Base-by-base conservation (phyloP, 345 rosid species). In the Hibiscus tridactylites region DNA sequence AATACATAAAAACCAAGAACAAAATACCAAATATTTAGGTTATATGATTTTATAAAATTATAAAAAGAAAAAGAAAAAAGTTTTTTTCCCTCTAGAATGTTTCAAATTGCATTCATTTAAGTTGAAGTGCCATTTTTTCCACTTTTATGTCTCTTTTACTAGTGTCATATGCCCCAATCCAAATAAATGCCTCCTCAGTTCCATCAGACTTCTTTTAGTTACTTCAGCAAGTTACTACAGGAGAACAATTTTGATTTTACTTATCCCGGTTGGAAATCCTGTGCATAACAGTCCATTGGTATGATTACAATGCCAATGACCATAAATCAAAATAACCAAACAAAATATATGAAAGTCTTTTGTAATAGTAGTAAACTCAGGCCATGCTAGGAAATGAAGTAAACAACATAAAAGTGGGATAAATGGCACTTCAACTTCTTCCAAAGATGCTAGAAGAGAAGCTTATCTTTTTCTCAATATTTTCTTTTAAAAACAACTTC, bases 281-380 rank as follows among this genome's bases (percentile, higher is more conserved):
- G 19, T 3, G 31, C 0, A 52, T 16, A 68, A 6, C 12, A 35
- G 17, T 26, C 59, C 21, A 46, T 13, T 24, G 28, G 35, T 7
- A 19, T 19, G 63, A 19, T 54, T 11, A 70, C 5, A 33, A 35
- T 8, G 53, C 17, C 44, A 16, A 7, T 54, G 31, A 13, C 49
- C 28, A 60, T 71, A 29, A 59, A 71, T 71, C 57, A 75, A 62
- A 21, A 39, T 24, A 81, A 68, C 11, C 16, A 13, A 6, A 16
- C 70, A 52, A 57, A 37, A 9, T 2, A 52, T 24, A 33, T 29
- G 6, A 17, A 29, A 61, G 1, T 42, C 46, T 42, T 42, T 42
- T 42, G 46, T 9, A 42, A 42, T 8, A 9, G 2, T 42, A 42
- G 46, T 9, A 42, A 42, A 42, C 46, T 42, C 46, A 42, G 46